These are phyloP conservation scores for Neofusicoccum kwambonambiense DNA, from an alignment of 2,329 filamentous ascomycete genomes.

Conservation along the genomic window DNA sequence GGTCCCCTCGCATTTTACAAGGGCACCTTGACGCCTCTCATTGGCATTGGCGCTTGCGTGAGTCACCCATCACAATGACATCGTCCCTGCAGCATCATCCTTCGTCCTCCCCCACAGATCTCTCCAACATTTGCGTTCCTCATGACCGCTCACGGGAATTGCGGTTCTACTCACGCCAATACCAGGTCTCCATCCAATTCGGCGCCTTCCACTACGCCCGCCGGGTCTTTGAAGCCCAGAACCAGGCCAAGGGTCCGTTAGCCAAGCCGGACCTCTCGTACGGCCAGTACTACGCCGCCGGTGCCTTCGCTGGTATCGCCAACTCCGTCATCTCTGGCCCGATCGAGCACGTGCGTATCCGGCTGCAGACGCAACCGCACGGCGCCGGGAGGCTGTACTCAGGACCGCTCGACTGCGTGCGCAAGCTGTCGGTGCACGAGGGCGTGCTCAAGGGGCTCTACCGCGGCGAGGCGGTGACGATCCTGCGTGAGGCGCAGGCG, in stretches of 20 bases:
- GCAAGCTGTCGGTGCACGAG: slow-evolving; percentile 70
- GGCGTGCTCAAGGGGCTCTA: slow-evolving; percentile 75
- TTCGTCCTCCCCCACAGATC: not conserved
- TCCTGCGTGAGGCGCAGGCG: slow-evolving; percentile 85
- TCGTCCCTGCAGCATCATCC: not conserved
- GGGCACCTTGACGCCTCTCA: slow-evolving; percentile 87
- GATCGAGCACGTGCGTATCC: slow-evolving; percentile 95
- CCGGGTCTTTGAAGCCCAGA: slow-evolving; percentile 77
- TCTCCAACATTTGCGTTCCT: not conserved
- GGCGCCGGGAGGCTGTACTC: slow-evolving; percentile 73
- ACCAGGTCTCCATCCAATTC: slow-evolving; percentile 83
- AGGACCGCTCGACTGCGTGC: slow-evolving; percentile 87
- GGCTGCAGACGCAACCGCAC: slow-evolving; percentile 94
- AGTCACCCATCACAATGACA: slow-evolving; percentile 23
- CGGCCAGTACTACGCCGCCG: slow-evolving; percentile 82
- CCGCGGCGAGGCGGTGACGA: slow-evolving; percentile 81
- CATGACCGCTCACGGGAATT: too few species aligned
- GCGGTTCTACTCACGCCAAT: not conserved
- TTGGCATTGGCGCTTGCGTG: slow-evolving; percentile 95
- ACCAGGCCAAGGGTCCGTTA: slow-evolving; percentile 47
- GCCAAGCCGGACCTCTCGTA: slow-evolving; percentile 61
- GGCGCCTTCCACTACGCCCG: slow-evolving; percentile 93
- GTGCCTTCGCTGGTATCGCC: slow-evolving; percentile 87
- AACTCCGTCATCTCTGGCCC: slow-evolving; percentile 87
- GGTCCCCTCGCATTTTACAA: slow-evolving; percentile 96